Percentiles rank a stretch among this genome's conserved stretches.
Evolutionary conservation across 306 rosid genomes (phyloP).

Genomic region (Prunus mume): DNA sequence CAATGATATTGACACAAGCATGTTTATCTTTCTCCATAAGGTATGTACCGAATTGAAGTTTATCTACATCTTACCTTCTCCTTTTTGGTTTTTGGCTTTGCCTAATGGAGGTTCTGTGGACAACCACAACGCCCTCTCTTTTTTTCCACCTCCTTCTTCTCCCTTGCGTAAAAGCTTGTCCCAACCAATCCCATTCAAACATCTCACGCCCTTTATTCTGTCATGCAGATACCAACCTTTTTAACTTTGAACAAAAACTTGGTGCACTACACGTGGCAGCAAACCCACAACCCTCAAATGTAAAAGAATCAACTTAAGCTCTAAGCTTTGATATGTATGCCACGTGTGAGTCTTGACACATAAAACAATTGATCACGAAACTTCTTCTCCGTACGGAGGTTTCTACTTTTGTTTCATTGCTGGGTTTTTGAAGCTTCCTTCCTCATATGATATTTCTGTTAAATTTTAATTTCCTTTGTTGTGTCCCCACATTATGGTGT

Average conservation of each 20-base stretch:
- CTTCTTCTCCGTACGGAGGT: neutral
- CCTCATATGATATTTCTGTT: too few relatives aligned
- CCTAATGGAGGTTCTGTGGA: slow-evolving; percentile 23
- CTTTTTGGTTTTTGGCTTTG: neutral
- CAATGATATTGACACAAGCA: neutral
- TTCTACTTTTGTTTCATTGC: neutral
- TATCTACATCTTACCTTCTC: neutral
- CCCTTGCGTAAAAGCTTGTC: slow-evolving; percentile 34
- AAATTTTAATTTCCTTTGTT: too few relatives aligned
- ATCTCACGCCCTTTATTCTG: too few relatives aligned
- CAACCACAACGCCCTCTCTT: neutral
- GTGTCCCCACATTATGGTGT: too few relatives aligned
- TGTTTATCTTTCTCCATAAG: neutral
- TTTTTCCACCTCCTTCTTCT: slow-evolving; percentile 22
- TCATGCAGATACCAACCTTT: neutral
- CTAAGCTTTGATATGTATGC: neutral
- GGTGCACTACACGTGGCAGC: slow-evolving; percentile 19
- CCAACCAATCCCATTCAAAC: neutral
- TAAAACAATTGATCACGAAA: neutral
- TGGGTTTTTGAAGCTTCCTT: too few relatives aligned
- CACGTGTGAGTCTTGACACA: neutral
- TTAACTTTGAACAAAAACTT: neutral
- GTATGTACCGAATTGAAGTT: neutral
- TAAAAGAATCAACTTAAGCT: neutral
- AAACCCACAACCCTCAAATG: neutral